Percentiles rank a stretch among this genome's conserved stretches.
Conservation (phyloP, 305 asterid genomes). For the Solanum chacoense region DNA sequence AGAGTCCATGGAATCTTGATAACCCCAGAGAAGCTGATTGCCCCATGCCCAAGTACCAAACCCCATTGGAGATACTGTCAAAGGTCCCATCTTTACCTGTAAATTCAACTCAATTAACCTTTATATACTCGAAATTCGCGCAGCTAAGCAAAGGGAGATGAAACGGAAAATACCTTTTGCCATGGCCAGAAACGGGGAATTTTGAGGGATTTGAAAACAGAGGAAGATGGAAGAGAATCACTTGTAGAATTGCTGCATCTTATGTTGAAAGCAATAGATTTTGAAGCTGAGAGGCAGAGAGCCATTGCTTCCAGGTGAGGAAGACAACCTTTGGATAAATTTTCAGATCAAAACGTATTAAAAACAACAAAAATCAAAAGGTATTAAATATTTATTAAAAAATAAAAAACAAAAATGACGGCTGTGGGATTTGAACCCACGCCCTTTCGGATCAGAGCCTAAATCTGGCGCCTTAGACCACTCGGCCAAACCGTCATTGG, state of each 20-base stretch:
- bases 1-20: slow-evolving; percentile 71
- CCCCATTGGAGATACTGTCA: slow-evolving; percentile 91
- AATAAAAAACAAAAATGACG: background rate
- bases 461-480: slow-evolving; percentile 99
- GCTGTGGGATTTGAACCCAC: slow-evolving; percentile 98
- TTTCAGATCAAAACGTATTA: background rate
- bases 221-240: slow-evolving; percentile 31
- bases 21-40: slow-evolving; percentile 85
- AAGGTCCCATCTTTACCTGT: slow-evolving; percentile 66
- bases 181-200: slow-evolving; percentile 87
- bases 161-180: slow-evolving; percentile 44
- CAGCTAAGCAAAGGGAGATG: background rate
- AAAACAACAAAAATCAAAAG: too few relatives aligned
- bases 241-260: slow-evolving; percentile 32
- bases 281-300: slow-evolving; percentile 15
- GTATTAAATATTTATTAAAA: too few relatives aligned
- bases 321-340: background rate
- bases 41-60: slow-evolving; percentile 99
- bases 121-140: background rate
- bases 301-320: slow-evolving; percentile 24
- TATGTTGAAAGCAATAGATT: slow-evolving; percentile 7
- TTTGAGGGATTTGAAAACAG: slow-evolving; percentile 32
- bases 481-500: slow-evolving; percentile 23
- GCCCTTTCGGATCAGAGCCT: slow-evolving; percentile 99
- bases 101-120: slow-evolving; percentile 1